A percentile compares a stretch with the other conserved stretches of the same genome.
These are phyloP conservation scores for Kingdonia uniflora DNA, from an alignment of 164 flowering plant species.

Conservation along the genomic window DNA sequence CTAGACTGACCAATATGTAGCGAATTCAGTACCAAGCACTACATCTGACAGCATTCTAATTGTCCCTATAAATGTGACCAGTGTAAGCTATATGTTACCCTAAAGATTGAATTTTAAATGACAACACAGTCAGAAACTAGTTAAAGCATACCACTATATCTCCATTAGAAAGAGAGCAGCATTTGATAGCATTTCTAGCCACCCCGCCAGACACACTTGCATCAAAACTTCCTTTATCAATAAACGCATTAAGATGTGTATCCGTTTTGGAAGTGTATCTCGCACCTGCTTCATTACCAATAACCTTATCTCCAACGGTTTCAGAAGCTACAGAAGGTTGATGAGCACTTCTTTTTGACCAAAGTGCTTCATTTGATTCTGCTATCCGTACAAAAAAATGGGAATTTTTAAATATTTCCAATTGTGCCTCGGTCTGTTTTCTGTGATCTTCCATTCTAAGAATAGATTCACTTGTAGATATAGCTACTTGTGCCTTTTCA, in stretches of 20 bases:
- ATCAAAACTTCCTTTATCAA: conserved; percentile 80
- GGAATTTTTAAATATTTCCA: conserved; percentile 64
- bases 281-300: conserved; percentile 9
- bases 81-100: too few species aligned
- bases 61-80: too few species aligned
- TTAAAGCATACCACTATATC: conserved; percentile 81
- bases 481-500: conserved; percentile 37
- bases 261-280: conserved; percentile 13
- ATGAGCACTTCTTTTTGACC: conserved; percentile 48
- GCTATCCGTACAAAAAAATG: conserved; percentile 88
- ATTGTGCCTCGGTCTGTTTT: conserved; percentile 52
- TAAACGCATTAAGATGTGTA: conserved; percentile 33
- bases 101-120: too few species aligned
- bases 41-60: too few species aligned
- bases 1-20: too few species aligned
- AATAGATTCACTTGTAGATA: conserved; percentile 69
- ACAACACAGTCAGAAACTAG: background rate
- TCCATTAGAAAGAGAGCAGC: conserved; percentile 78
- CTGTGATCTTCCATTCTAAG: conserved; percentile 73
- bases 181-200: conserved; percentile 60
- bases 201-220: conserved; percentile 74
- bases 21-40: too few species aligned
- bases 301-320: conserved; percentile 14
- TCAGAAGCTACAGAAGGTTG: conserved; percentile 23
- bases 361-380: conserved; percentile 63